Evolutionary conservation across 179 eudicot species (phyloP).

Genomic region (Spergularia azorica): DNA sequence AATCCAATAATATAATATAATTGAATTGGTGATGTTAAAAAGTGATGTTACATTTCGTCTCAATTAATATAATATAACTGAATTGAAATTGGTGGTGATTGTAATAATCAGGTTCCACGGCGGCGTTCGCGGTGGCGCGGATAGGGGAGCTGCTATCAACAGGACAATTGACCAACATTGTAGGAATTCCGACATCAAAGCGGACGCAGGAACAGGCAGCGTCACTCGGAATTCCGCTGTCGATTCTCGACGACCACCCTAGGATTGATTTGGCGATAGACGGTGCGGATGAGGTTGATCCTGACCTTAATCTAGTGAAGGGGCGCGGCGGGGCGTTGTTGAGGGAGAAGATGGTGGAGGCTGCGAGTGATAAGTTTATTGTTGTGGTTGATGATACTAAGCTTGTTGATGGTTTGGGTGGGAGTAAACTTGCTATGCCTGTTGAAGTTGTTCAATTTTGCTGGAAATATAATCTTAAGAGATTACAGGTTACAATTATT

Average conservation of each 20-base stretch:
- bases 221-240: slow-evolving; percentile 66
- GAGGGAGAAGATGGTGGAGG: slow-evolving; percentile 96
- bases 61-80: too few species aligned
- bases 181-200: slow-evolving; percentile 87
- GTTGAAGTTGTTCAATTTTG: slow-evolving; percentile 91
- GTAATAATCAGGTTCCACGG: slow-evolving; percentile 36
- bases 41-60: too few species aligned
- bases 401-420: slow-evolving; percentile 78
- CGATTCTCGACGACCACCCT: slow-evolving; percentile 74
- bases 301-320: slow-evolving; percentile 77
- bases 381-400: slow-evolving; percentile 87
- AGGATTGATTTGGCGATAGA: slow-evolving; percentile 83
- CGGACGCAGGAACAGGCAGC: slow-evolving; percentile 84
- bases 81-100: neutral
- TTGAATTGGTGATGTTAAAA: too few species aligned
- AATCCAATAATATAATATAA: too few species aligned
- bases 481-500: too few species aligned
- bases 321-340: slow-evolving; percentile 93
- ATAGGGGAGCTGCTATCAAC: slow-evolving; percentile 63
- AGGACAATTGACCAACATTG: slow-evolving; percentile 59
- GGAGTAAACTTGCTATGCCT: slow-evolving; percentile 93
- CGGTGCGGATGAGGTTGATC: slow-evolving; percentile 96
- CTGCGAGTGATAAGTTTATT: slow-evolving; percentile 79
- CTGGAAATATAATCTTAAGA: too few species aligned
- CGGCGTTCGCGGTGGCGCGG: slow-evolving; percentile 80